Base-by-base conservation (phyloP, 352 stramenopile species). In the Blastocystis sp. region DNA sequence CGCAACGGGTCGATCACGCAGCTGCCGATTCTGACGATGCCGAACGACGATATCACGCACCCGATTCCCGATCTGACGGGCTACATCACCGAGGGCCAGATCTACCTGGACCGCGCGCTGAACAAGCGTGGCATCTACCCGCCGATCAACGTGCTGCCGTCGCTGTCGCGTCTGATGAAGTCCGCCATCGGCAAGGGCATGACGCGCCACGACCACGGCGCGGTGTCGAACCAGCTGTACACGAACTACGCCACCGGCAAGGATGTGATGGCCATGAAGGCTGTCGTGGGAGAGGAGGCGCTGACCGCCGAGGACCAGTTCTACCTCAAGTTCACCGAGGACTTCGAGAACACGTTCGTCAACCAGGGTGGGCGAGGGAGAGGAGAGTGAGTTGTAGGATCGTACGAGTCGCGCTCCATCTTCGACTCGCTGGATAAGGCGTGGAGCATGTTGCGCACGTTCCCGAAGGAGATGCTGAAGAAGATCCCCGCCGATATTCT, bases 1-100 rank as follows among this genome's bases (percentile, higher is more conserved):
- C 93, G 95, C 79, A 98, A 98, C 87, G 96, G 96, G 87, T 98
- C 94, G 59, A 99, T 99, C 89, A 99, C 96, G 63, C 95, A 98
- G 90, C 91, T 98, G 72, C 96, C 96, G 78, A 98, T 98, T 89
- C 90, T 98, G 88, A 98, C 96, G 57, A 98, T 99, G 95, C 96
- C 96, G 84, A 99, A 99, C 92, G 95, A 98, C 89, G 96, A 99
- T 92, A 99, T 99, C 90, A 99, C 96, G 57, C 96, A 99, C 88
- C 96, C 96, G 81, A 99, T 99, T 92, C 96, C 96, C 84, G 96
- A 99, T 93, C 91, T 99, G 77, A 99, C 96, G 81, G 96, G 96
- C 46, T 99, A 99, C 90, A 99, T 99, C 90, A 99, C 96, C 40
- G 96, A 99, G 89, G 96, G 95, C 86, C 96, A 98, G 91, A 95